phyloP scores from a whole-genome alignment of 257 asterid genomes.

The Mentha longifolia region DNA sequence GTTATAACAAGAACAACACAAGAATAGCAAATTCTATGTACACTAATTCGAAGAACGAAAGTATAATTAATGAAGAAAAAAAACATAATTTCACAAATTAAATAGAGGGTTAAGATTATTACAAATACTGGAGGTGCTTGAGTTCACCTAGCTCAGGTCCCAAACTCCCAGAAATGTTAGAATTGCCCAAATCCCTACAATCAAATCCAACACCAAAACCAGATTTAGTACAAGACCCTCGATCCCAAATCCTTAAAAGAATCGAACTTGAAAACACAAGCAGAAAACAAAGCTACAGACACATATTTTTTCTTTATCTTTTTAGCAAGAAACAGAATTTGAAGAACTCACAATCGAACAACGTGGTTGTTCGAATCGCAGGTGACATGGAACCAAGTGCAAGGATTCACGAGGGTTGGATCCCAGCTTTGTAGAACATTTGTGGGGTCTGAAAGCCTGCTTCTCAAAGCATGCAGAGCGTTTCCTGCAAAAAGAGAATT shows the following conservation, averaged over 20 bases:
- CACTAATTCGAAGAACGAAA: not conserved
- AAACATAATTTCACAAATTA: not conserved
- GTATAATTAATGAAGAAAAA: not conserved
- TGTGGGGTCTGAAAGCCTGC: conserved; percentile 69
- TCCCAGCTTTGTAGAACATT: conserved; percentile 95
- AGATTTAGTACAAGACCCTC: not conserved
- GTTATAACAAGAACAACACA: not conserved
- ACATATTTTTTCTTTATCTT: too few relatives aligned
- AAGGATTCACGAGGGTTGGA: conserved; percentile 94
- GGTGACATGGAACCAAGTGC: conserved; percentile 96
- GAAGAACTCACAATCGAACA: conserved; percentile 74
- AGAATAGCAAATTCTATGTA: not conserved
- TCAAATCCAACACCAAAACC: conserved; percentile 21
- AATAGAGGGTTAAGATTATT: conserved; percentile 36
- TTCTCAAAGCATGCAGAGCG: conserved; percentile 82
- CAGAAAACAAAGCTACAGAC: not conserved
- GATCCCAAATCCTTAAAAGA: not conserved
- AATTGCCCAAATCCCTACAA: conserved; percentile 88
- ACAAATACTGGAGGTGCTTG: conserved; percentile 84
- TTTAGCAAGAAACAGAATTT: not conserved
- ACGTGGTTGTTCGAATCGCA: conserved; percentile 76
- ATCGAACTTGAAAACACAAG: not conserved
- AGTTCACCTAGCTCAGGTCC: conserved; percentile 89
- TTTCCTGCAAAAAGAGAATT: conserved; percentile 52
- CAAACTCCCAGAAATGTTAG: conserved; percentile 84